Conservation (phyloP, 202 grass and related monocot genomes). For the Bolboschoenoplectus hybrid region DNA sequence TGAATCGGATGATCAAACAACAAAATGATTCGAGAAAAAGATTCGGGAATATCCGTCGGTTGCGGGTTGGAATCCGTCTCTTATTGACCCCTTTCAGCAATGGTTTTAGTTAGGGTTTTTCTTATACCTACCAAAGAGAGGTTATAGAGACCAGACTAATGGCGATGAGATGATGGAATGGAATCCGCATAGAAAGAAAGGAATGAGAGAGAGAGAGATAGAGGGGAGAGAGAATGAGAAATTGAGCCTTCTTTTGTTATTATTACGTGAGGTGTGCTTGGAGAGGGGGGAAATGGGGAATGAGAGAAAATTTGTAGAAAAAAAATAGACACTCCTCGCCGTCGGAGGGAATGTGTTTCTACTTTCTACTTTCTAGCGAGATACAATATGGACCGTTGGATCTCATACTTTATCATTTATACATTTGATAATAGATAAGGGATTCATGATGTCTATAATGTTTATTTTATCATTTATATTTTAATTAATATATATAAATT, state of each 20-base stretch:
- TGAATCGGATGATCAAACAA: background rate
- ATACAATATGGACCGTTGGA: background rate
- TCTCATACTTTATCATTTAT: background rate
- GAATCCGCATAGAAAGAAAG: background rate
- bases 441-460: too few species aligned
- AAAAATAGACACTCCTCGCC: background rate
- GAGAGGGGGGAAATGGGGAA: background rate
- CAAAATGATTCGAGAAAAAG: background rate
- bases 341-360: background rate
- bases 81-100: background rate
- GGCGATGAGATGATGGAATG: background rate
- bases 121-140: background rate
- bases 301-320: background rate
- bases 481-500: too few species aligned
- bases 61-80: background rate
- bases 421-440: too few species aligned
- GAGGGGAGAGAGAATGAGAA: background rate
- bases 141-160: background rate
- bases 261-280: too few species aligned
- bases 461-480: too few species aligned
- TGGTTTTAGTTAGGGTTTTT: conserved; percentile 35
- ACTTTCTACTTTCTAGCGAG: background rate
- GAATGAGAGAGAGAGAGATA: background rate
- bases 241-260: too few species aligned
- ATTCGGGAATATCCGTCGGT: conserved; percentile 2